These are phyloP conservation scores for Sequoiadendron giganteum DNA, from an alignment of 75 land plant genomes.

Conservation along the genomic window DNA sequence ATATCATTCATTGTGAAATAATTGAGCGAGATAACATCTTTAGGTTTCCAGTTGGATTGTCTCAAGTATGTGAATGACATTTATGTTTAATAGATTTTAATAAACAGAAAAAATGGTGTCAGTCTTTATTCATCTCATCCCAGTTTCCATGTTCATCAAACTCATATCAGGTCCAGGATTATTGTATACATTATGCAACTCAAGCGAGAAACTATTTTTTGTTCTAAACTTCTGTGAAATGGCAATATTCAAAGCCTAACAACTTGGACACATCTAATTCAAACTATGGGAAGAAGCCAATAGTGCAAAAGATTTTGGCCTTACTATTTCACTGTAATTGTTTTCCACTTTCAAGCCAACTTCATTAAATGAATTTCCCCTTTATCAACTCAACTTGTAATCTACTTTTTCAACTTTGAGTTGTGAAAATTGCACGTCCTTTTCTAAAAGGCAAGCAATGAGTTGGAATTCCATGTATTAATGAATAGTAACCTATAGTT, in stretches of 20 bases:
- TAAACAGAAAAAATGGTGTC: too few species aligned
- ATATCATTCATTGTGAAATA: too few species aligned
- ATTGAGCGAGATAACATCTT: too few species aligned
- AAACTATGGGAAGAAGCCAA: neutral
- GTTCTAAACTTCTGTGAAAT: neutral
- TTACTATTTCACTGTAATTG: neutral
- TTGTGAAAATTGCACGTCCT: neutral
- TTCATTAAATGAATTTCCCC: neutral
- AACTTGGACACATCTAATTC: neutral
- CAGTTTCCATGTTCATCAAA: too few species aligned
- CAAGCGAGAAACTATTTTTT: neutral
- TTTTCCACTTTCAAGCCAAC: neutral
- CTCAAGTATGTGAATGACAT: too few species aligned
- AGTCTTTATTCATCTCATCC: too few species aligned
- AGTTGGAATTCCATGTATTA: neutral
- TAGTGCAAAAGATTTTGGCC: neutral
- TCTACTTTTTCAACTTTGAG: neutral
- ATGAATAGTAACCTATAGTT: neutral
- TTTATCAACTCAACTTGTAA: neutral
- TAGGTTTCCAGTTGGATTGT: too few species aligned
- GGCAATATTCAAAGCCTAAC: neutral
- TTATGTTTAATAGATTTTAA: too few species aligned
- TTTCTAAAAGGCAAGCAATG: neutral
- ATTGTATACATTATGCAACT: neutral
- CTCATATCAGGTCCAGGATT: neutral